These are phyloP conservation scores for Magnolia sinica DNA, from an alignment of 164 flowering plant species.

Conservation along the genomic window DNA sequence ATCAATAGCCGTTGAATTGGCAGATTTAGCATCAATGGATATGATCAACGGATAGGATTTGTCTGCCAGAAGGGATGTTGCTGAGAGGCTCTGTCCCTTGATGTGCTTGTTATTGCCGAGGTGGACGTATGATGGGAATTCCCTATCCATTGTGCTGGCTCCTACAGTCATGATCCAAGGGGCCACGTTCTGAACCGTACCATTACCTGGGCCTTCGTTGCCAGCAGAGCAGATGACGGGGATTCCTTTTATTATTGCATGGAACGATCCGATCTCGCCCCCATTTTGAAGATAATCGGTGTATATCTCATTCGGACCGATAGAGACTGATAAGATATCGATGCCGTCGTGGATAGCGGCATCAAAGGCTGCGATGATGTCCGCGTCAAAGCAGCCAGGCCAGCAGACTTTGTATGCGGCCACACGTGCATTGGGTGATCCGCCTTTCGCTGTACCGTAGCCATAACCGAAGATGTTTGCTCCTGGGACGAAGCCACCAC, in stretches of 20 bases:
- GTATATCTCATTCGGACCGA: neutral
- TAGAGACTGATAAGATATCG: neutral
- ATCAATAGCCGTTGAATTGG: slow-evolving; percentile 20
- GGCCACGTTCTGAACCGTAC: neutral
- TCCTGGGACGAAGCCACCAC: no score
- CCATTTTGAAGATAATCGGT: neutral
- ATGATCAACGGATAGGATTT: slow-evolving; percentile 31
- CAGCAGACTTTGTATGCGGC: no score
- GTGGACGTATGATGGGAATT: neutral
- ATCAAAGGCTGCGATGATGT: no score
- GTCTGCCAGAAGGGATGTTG: slow-evolving; percentile 28
- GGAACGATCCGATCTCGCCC: neutral
- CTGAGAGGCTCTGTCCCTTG: slow-evolving; percentile 57
- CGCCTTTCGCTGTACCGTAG: no score
- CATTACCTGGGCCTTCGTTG: neutral
- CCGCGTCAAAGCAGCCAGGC: no score
- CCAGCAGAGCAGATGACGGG: slow-evolving; percentile 1
- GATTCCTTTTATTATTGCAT: no score
- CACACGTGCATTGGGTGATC: no score
- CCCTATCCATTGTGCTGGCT: slow-evolving; percentile 6
- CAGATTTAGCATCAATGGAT: slow-evolving; percentile 26
- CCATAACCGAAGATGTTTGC: no score
- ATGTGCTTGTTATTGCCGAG: slow-evolving; percentile 22
- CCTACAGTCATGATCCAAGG: slow-evolving; percentile 11
- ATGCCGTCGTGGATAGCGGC: no score